Conservation (phyloP, 2,329 filamentous ascomycete species). For the Xylariaceae sp. region DNA sequence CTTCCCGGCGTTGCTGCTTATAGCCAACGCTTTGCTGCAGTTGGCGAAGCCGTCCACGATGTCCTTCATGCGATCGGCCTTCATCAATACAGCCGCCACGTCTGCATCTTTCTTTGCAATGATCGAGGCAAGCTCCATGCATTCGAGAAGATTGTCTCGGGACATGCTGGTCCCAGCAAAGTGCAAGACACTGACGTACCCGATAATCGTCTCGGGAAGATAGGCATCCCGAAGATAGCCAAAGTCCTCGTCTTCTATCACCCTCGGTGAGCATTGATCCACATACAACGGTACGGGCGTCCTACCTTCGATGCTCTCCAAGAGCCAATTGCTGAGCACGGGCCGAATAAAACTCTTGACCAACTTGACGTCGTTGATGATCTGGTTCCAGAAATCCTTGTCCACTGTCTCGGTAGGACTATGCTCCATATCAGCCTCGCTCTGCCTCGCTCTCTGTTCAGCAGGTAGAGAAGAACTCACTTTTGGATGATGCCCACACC, state of each 20-base stretch:
- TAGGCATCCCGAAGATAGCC: slow-evolving; percentile 64
- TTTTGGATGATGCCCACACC: slow-evolving; percentile 43
- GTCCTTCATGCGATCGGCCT: slow-evolving; percentile 63
- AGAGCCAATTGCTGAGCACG: slow-evolving; percentile 59
- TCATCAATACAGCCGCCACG: slow-evolving; percentile 56
- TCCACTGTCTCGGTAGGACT: slow-evolving; percentile 26
- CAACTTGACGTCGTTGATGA: slow-evolving; percentile 47
- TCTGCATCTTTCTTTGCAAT: slow-evolving; percentile 66
- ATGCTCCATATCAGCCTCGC: slow-evolving; percentile 18
- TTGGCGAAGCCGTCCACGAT: slow-evolving; percentile 69
- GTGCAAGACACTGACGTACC: slow-evolving; percentile 74
- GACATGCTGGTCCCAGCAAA: slow-evolving; percentile 67
- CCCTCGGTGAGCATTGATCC: slow-evolving; percentile 6
- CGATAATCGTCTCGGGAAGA: slow-evolving; percentile 77
- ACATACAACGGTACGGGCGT: neutral
- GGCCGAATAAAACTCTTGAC: slow-evolving; percentile 51
- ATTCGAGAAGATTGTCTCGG: slow-evolving; percentile 70
- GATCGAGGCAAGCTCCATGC: slow-evolving; percentile 74
- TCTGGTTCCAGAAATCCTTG: slow-evolving; percentile 43
- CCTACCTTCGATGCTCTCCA: slow-evolving; percentile 47
- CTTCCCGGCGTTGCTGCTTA: slow-evolving; percentile 48
- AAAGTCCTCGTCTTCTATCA: slow-evolving; percentile 51
- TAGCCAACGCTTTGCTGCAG: slow-evolving; percentile 64
- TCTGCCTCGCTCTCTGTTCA: neutral
- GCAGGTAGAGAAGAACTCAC: slow-evolving; percentile 30